Base-by-base conservation (phyloP, 2,329 filamentous ascomycete genomes). In the Penicillium sp. region DNA sequence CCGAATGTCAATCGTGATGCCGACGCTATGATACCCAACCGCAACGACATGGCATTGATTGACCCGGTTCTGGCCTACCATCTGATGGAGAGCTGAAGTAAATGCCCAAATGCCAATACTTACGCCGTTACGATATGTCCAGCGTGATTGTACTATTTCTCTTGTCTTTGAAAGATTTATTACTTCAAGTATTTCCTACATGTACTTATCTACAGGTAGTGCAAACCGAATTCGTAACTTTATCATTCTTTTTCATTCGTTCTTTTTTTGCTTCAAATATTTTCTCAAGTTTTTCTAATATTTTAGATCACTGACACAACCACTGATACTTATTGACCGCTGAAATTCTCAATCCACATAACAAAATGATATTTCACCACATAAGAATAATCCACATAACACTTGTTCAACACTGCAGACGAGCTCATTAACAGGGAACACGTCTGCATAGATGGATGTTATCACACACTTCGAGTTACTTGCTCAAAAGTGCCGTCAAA, bases 11-110 rank as follows among this genome's bases (percentile, higher is more conserved):
- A 51, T 43, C 60, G 46, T 37, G 46, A 63, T 54, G 49, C 60
- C 48, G 53, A 64, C 59, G 59, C 62, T 54, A 64, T 66, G 59
- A 68, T 70, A 67, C 67, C 67, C 59, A 63, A 56, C 55, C 58
- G 63, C 52, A 60, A 72, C 44, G 67, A 70, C 15, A 66, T 71
- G 65, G 62, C 65, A 33, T 57, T 72, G 57, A 69, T 73, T 57
- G 71, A 75, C 56, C 70, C 73, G 58, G 62, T 69, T 35, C 55
- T 71, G 54, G 59, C 63, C 40, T 73, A 70, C 52, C 61, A 67
- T 55, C 53, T 66, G 62, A 67, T 67, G 61, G 66, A 66, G 45
- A 58, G 62, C 37, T 61, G 41, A 58, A 43, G 44, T 18, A 22
- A 40, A 22, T 22, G 18, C 18, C 37, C 12, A 40, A 22, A 40